Base-by-base conservation (phyloP, 805 yeast species). In the Candida parachauliodes region DNA sequence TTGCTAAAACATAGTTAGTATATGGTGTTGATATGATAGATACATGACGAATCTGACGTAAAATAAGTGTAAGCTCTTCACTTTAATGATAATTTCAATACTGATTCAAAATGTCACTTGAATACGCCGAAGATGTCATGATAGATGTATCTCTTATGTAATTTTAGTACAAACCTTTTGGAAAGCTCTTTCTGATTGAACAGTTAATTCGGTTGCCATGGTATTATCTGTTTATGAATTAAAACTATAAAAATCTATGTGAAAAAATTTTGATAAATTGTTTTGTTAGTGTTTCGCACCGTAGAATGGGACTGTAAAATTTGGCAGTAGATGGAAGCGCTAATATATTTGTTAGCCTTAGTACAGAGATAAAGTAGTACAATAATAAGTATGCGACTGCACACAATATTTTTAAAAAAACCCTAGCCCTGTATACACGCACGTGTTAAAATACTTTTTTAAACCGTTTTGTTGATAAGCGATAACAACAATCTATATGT, bases 131-230 rank as follows among this genome's bases (percentile, higher is more conserved):
- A n/a, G n/a, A n/a, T n/a, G n/a, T n/a, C n/a, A n/a, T n/a, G n/a
- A n/a, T n/a, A n/a, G n/a, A n/a, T n/a, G n/a, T 21, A 16, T 8
- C 14, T n/a, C 28, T 26, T 7, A 26, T 6, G 30, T 27, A 27
- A 12, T 6, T 23, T 17, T 6, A n/a, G 41, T 59, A 74, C 94
- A 71, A 79, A 87, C 95, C 94, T 93, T 93, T 83, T 93, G 98
- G 96, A 84, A 93, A 88, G 98, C 98, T 79, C 95, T 91, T 83
- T 93, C 98, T 72, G 97, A 85, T 84, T 93, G 98, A 80, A 93
- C 98, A 74, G 96, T 91, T 80, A 93, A 88, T 83, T 93, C 98
- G 76, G 98, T 85, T 72, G 98, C 94, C 98, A 91, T 93, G 27
- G 35, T 30, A 19, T 19, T 32, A 32, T 32, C 25, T 23, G 25